Conservation (phyloP, 352 stramenopile genomes). For the Phytophthora multivora region DNA sequence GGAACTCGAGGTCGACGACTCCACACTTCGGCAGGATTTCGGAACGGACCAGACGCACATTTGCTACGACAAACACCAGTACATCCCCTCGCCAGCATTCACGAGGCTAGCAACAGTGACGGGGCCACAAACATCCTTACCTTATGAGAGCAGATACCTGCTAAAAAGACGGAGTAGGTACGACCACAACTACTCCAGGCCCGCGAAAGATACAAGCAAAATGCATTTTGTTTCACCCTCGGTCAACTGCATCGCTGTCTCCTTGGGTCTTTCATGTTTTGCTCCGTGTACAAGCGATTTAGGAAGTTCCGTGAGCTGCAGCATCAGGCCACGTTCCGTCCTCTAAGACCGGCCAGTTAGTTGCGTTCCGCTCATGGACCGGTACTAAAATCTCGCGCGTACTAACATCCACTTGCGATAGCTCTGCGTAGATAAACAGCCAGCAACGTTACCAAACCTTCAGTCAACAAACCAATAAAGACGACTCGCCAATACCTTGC, state of each 20-base stretch:
- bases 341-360: constrained; percentile 78
- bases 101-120: constrained; percentile 16
- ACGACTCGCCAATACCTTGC: constrained; percentile 52
- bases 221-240: constrained; percentile 58
- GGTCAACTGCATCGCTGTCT: constrained; percentile 29
- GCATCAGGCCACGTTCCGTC: constrained; percentile 72
- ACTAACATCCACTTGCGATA: constrained; percentile 70
- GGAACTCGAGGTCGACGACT: constrained; percentile 38
- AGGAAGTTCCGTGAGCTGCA: constrained; percentile 36
- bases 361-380: constrained; percentile 61
- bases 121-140: constrained; percentile 62
- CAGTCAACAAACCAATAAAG: too few species aligned
- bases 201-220: constrained; percentile 52
- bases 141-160: constrained; percentile 37
- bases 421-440: constrained; percentile 46
- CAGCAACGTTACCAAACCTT: background rate
- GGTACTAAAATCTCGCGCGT: constrained; percentile 85
- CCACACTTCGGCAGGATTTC: constrained; percentile 62
- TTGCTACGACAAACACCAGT: constrained; percentile 41
- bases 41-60: constrained; percentile 48
- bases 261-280: constrained; percentile 35
- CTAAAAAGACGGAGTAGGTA: constrained; percentile 10
- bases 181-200: constrained; percentile 2
- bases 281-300: constrained; percentile 34
- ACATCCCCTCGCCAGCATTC: constrained; percentile 32